A percentile compares a stretch with the other conserved stretches of the same genome.
Evolutionary conservation across 805 yeast genomes (phyloP).

Genomic region (Clavispora asparagi): DNA sequence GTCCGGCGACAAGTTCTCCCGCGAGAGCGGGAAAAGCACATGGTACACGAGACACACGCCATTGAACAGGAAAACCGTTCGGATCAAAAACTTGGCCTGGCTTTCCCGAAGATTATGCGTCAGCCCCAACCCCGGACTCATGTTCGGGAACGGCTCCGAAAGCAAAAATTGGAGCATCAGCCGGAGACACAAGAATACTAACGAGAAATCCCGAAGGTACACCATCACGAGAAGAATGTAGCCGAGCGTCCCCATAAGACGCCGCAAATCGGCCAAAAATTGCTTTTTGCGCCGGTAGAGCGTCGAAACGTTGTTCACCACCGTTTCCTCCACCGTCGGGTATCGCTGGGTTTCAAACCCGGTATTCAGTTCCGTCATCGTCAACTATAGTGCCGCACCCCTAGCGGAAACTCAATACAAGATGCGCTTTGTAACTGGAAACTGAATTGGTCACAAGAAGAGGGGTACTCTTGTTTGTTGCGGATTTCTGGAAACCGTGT

Average conservation of each 20-base stretch:
- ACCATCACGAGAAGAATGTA: conserved; percentile 30
- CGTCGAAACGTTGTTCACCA: conserved; percentile 34
- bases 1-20: conserved; percentile 10
- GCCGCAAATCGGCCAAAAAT: conserved; percentile 32
- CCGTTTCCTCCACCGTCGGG: conserved; percentile 36
- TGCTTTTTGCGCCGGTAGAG: conserved; percentile 40
- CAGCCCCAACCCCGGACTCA: conserved; percentile 3
- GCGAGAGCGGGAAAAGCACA: conserved; percentile 22
- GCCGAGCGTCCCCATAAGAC: conserved; percentile 30
- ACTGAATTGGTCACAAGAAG: too few species aligned
- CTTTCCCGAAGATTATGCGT: not conserved
- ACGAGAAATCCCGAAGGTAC: conserved; percentile 39
- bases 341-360: conserved; percentile 24
- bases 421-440: too few species aligned
- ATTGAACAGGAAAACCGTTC: conserved; percentile 24
- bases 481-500: too few species aligned
- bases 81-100: conserved; percentile 21
- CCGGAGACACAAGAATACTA: conserved; percentile 24
- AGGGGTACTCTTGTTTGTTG: too few species aligned
- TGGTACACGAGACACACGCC: conserved; percentile 21
- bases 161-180: conserved; percentile 24
- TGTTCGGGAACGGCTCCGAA: conserved; percentile 24
- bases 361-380: not conserved
- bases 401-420: not conserved
- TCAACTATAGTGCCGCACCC: too few species aligned